phyloP scores from a whole-genome alignment of 2,329 filamentous ascomycete genomes.

The Aspergillus brasiliensis region DNA sequence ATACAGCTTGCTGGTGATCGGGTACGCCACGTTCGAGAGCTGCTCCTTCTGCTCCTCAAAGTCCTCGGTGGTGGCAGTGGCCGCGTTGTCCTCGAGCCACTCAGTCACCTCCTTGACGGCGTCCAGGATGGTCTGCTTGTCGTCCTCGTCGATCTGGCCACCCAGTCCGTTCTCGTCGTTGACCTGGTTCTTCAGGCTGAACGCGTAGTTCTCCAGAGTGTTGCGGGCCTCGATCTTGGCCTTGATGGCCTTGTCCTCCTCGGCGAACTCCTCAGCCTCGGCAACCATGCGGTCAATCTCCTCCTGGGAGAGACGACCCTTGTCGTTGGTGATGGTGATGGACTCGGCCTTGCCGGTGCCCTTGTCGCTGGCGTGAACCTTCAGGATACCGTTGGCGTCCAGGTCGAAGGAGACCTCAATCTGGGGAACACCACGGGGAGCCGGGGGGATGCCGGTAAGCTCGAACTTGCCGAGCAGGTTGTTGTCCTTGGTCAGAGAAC shows the following conservation, averaged over 20 bases:
- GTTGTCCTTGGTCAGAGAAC: conserved; percentile 93
- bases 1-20: conserved; percentile 99
- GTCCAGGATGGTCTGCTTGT: conserved; percentile 94
- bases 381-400: conserved; percentile 97
- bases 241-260: conserved; percentile 97
- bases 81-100: conserved; percentile 95
- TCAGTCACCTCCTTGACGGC: conserved; percentile 96
- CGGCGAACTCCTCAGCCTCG: conserved; percentile 97
- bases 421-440: conserved; percentile 93
- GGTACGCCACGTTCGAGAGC: conserved; percentile 93
- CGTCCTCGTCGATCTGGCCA: conserved; percentile 97
- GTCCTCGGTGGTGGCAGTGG: conserved; percentile 83
- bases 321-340: conserved; percentile 99
- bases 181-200: conserved; percentile 98
- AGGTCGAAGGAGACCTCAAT: conserved; percentile 98
- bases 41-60: conserved; percentile 99
- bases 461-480: conserved; percentile 98
- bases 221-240: conserved; percentile 97
- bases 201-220: conserved; percentile 97
- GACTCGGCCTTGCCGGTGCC: conserved; percentile 96
- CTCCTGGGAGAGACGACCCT: conserved; percentile 92
- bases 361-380: conserved; percentile 95
- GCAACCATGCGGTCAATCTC: conserved; percentile 99
- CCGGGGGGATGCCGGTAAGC: conserved; percentile 91
- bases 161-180: conserved; percentile 95